phyloP scores from a whole-genome alignment of 768 basidiomycete genomes.

The Rhodotorula kratochvilovae region DNA sequence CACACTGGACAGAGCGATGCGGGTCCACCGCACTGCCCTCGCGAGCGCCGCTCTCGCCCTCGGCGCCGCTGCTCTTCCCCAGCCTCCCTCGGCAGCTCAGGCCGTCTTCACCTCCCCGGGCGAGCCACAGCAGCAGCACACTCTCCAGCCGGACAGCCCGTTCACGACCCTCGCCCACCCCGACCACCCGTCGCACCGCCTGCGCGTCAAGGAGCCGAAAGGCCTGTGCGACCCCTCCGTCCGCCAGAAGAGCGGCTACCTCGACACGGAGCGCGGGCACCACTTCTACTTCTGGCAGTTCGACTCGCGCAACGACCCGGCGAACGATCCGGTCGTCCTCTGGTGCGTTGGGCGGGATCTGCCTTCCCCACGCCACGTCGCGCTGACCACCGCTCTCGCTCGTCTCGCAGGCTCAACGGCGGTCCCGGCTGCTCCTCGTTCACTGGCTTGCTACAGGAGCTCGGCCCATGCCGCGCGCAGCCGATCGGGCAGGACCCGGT shows the following conservation, averaged over 20 bases:
- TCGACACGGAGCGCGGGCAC: constrained; percentile 35
- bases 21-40: background rate
- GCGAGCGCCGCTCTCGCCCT: background rate
- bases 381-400: no score
- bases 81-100: background rate
- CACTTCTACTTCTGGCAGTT: constrained; percentile 31
- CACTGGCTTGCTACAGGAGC: constrained; percentile 39
- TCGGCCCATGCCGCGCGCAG: constrained; percentile 33
- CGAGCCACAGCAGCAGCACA: background rate
- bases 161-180: background rate
- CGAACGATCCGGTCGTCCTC: constrained; percentile 37
- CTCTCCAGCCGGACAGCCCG: background rate
- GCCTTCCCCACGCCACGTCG: background rate
- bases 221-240: constrained; percentile 34
- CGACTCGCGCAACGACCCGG: constrained; percentile 29
- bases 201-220: constrained; percentile 10
- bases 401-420: constrained; percentile 9
- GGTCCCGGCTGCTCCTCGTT: constrained; percentile 38
- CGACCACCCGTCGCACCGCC: constrained; percentile 1
- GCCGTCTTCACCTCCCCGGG: background rate
- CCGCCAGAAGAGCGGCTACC: constrained; percentile 37
- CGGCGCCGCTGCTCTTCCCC: no score
- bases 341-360: constrained; percentile 12
- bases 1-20: background rate
- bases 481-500: constrained; percentile 21